Evolutionary conservation across 2,329 filamentous ascomycete genomes (phyloP), one percentile per base, ranked within the genome.

Genomic region (Aureobasidium uvarum): DNA sequence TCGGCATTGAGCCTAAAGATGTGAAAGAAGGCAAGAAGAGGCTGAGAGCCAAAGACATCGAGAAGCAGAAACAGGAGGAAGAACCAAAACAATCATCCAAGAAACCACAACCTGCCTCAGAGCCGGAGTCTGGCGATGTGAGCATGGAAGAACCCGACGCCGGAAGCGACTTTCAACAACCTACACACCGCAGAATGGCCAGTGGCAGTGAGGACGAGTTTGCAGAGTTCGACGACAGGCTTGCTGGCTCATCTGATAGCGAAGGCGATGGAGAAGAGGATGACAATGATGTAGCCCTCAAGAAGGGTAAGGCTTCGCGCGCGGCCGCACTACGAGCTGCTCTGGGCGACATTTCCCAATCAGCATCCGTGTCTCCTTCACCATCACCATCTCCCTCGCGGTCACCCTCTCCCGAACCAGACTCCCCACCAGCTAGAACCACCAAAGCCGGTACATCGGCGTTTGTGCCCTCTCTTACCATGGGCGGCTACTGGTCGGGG

Each of bases 401-500:
- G 41, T 51, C 65, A 18, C 69, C 10, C 67, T 65, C 63, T 5
- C 63, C 63, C 7, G 52, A 58, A 25, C 33, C 52, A 71, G 67
- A 55, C 68, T 38, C 70, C 70, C 45, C 69, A 65, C 41, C 69
- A 71, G 67, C 71, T 51, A 67, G 25, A 33, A 58, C 64, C 18
- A 60, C 71, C 41, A 74, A 54, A 51, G 70, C 68, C 7, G 75
- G 71, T 28, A 72, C 75, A 33, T 86, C 89, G 0, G 85, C 85
- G 0, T 92, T 92, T 73, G 79, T 95, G 1, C 91, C 91, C 0
- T 86, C 87, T 1, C 83, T 95, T 18, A 91, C 91, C 64, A 82
- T 85, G 83, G 88, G 87, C 23, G 89, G 89, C 65, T 96, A 94
- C 77, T 84, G 91, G 71, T 92, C 89, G 2, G 90, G 89, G 54